Conservation (phyloP, 805 yeast species). For the Yarrowia divulgata region DNA sequence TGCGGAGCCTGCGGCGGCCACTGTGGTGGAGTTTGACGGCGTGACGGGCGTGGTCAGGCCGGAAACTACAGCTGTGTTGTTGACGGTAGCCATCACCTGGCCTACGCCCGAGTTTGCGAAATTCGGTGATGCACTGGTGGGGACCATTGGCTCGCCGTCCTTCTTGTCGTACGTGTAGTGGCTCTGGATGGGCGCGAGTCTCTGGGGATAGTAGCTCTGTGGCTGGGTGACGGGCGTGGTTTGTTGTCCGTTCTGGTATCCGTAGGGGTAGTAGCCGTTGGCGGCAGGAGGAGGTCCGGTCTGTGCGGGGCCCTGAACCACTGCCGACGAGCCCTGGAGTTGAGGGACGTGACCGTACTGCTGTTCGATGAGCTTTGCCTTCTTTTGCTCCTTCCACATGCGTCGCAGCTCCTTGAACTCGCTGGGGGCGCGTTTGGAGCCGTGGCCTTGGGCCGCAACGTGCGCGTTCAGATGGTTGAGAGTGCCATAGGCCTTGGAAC, state of each 20-base stretch:
- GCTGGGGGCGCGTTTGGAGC: slow-evolving; percentile 60
- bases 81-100: slow-evolving; percentile 31
- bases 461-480: slow-evolving; percentile 67
- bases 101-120: slow-evolving; percentile 32
- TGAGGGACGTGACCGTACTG: slow-evolving; percentile 23
- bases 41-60: slow-evolving; percentile 28
- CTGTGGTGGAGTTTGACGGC: slow-evolving; percentile 20
- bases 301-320: slow-evolving; percentile 7
- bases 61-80: slow-evolving; percentile 31
- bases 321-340: slow-evolving; percentile 19
- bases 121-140: slow-evolving; percentile 8
- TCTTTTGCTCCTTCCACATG: slow-evolving; percentile 54
- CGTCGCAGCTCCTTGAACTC: slow-evolving; percentile 62
- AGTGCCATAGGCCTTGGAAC: slow-evolving; percentile 66
- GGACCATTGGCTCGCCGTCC: slow-evolving; percentile 26
- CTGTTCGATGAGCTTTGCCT: slow-evolving; percentile 46
- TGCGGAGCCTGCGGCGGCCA: neutral
- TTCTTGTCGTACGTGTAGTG: slow-evolving; percentile 39
- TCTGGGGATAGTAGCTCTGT: slow-evolving; percentile 18
- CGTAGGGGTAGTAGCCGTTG: slow-evolving; percentile 30
- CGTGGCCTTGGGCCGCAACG: slow-evolving; percentile 61
- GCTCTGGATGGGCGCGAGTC: slow-evolving; percentile 32
- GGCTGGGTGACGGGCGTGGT: slow-evolving; percentile 17
- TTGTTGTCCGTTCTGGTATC: slow-evolving; percentile 32
- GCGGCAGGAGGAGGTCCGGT: neutral